Evolutionary conservation across 305 asterid genomes (phyloP), one percentile per base, ranked within the genome.

Genomic region (Petunia hybrid): DNA sequence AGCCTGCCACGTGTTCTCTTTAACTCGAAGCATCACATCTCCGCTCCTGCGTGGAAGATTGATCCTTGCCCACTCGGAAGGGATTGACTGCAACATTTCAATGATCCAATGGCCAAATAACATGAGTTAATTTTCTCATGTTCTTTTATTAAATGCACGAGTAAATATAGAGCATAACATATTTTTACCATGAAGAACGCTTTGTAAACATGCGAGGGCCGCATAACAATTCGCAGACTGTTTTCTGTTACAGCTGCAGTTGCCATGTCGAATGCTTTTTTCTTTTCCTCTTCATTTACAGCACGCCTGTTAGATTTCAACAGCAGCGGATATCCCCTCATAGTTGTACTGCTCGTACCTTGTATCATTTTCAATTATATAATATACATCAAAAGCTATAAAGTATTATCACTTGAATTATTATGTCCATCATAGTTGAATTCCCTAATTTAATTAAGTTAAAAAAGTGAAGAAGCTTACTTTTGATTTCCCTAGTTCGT

Each of bases 151-250:
- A 35, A 40, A 45, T 40, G 64, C 41, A 65, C 31, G 38, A 3
- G 7, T 16, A 67, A 7, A 38, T 22, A 22, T 22, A 22, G 31
- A 22, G 31, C 31, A 45, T 7, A 57, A 55, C 51, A 38, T 39
- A 7, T 3, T 40, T 40, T 31, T 83, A 87, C 89, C 91, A 86
- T 46, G n/a, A 62, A 86, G 83, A 82, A 88, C 35, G 83, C 83
- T 45, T 38, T 81, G 85, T 76, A 81, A 12, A 88, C 89, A 66
- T 84, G 87, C 9, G 88, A 81, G 5, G 80, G 81, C 48, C 83
- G 81, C 91, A 88, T 88, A 46, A 84, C 70, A 62, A 82, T 81
- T 1, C 64, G 36, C 74, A 86, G 83, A 60, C 88, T 80, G 46
- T 71, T 65, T n/a, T 83, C 45, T 13, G 84, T 77, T 48, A 66